These are phyloP conservation scores for Cercospora sp. DNA, from an alignment of 2,329 filamentous ascomycete genomes.

Conservation along the genomic window DNA sequence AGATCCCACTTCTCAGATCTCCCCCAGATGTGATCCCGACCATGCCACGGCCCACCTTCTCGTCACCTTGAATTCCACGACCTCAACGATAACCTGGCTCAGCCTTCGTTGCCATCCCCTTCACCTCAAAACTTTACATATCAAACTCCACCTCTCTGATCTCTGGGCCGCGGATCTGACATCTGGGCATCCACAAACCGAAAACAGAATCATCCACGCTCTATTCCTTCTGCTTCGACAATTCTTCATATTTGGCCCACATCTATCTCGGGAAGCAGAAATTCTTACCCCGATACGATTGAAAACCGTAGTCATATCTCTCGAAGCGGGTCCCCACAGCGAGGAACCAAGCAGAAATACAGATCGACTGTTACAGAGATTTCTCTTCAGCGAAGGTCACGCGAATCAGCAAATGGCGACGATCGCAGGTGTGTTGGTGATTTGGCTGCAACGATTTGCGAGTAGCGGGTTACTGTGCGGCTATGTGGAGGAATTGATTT, in stretches of 20 bases:
- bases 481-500: background rate
- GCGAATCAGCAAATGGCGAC: constrained; percentile 3
- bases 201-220: constrained; percentile 13
- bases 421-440: constrained; percentile 7
- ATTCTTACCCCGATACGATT: background rate
- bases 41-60: background rate
- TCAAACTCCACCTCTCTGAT: constrained; percentile 7
- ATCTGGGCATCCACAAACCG: background rate
- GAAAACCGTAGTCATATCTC: background rate
- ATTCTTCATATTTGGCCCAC: background rate
- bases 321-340: background rate
- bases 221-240: constrained; percentile 1
- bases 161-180: background rate
- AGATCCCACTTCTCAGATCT: background rate
- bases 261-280: constrained; percentile 1
- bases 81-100: background rate
- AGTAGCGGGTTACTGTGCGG: constrained; percentile 8
- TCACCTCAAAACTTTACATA: background rate
- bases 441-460: constrained; percentile 11
- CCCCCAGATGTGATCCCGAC: background rate
- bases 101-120: background rate
- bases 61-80: constrained; percentile 4
- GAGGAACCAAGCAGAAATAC: background rate
- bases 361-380: background rate
- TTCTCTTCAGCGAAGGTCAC: background rate